Conservation (phyloP, 768 basidiomycete species). For the Suillus cothurnatus region DNA sequence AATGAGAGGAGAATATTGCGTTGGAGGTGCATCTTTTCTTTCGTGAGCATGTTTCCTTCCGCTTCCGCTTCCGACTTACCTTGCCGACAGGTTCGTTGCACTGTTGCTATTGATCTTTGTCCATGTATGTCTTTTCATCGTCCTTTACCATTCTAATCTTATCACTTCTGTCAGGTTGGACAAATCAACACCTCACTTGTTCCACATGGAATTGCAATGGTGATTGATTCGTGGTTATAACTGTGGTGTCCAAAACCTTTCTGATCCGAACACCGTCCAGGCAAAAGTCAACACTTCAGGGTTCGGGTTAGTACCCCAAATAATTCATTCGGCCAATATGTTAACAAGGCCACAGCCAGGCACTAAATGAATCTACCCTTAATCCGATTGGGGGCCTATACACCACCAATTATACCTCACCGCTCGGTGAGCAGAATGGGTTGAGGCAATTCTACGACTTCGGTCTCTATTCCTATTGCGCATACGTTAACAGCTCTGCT, state of each 20-base stretch:
- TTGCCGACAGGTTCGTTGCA: conserved; percentile 28
- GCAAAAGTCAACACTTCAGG: conserved; percentile 68
- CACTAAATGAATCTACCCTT: conserved; percentile 48
- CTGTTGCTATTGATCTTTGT: conserved; percentile 74
- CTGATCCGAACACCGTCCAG: conserved; percentile 39
- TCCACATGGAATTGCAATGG: conserved; percentile 75
- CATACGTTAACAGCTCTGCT: conserved; percentile 57
- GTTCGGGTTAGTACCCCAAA: conserved; percentile 56
- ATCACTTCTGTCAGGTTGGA: conserved; percentile 55
- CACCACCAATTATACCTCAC: conserved; percentile 62
- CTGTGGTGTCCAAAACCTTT: conserved; percentile 5
- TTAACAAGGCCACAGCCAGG: conserved; percentile 34
- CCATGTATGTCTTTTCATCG: conserved; percentile 51
- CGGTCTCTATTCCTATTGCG: conserved; percentile 83
- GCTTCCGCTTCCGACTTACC: conserved; percentile 18
- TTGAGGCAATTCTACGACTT: conserved; percentile 74
- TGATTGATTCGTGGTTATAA: conserved; percentile 36
- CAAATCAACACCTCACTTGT: conserved; percentile 80
- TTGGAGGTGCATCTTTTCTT: conserved; percentile 69
- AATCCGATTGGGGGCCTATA: conserved; percentile 69
- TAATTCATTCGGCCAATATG: neutral
- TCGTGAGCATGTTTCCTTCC: conserved; percentile 50
- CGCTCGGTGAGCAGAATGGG: conserved; percentile 57
- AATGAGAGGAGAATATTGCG: conserved; percentile 79
- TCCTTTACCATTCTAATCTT: conserved; percentile 24